Evolutionary conservation across 345 rosid genomes (phyloP).

Genomic region (Ailanthus altissimus): DNA sequence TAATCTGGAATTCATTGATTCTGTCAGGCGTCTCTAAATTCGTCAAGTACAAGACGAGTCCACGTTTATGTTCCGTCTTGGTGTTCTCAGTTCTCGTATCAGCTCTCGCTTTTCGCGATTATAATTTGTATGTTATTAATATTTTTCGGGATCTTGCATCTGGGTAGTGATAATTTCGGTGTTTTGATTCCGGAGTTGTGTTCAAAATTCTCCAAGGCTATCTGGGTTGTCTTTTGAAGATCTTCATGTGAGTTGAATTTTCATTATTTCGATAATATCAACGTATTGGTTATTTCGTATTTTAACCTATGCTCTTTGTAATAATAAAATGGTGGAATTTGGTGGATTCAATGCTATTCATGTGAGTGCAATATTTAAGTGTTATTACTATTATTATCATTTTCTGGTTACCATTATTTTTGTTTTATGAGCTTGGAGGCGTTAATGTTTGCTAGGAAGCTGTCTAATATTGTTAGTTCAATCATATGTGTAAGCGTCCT

Average conservation of each 20-base stretch:
- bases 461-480: not conserved
- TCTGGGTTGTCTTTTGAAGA: not conserved
- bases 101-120: slow-evolving; percentile 23
- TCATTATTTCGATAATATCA: not conserved
- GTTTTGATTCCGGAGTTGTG: slow-evolving; percentile 21
- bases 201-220: slow-evolving; percentile 5
- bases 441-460: not conserved
- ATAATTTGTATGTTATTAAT: not conserved
- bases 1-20: not conserved
- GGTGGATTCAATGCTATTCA: not conserved
- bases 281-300: not conserved
- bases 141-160: slow-evolving; percentile 23
- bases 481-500: not conserved
- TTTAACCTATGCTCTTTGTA: not conserved
- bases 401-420: not conserved
- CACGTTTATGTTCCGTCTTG: slow-evolving; percentile 45
- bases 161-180: not conserved
- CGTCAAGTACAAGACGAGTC: slow-evolving; percentile 22
- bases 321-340: not conserved
- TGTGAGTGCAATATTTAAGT: not conserved
- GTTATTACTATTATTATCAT: not conserved
- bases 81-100: slow-evolving; percentile 30
- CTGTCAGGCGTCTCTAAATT: slow-evolving; percentile 19
- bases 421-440: not conserved
- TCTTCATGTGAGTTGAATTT: slow-evolving; percentile 8